phyloP scores from a whole-genome alignment of 768 basidiomycete genomes.

The Panellus pusillus region DNA sequence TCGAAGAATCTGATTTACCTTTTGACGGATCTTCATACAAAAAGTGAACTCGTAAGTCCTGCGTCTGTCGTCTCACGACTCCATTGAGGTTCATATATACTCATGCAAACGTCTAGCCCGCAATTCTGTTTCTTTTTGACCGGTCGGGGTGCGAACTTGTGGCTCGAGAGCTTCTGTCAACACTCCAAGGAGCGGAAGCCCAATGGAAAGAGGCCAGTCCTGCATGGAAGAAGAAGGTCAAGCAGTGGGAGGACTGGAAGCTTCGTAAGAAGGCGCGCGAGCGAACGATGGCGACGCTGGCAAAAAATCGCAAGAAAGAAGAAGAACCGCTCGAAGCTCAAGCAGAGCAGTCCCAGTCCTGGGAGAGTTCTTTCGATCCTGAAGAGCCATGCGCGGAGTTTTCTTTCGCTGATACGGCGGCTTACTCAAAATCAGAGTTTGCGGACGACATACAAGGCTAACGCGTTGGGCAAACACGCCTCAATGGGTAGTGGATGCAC shows the following conservation, averaged over 20 bases:
- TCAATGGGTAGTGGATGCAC: constrained; percentile 46
- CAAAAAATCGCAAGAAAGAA: constrained; percentile 42
- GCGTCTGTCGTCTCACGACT: neutral
- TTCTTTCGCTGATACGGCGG: constrained; percentile 51
- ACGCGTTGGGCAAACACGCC: constrained; percentile 33
- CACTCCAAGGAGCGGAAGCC: constrained; percentile 44
- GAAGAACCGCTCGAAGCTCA: constrained; percentile 23
- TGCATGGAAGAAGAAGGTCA: constrained; percentile 51
- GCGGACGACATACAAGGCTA: constrained; percentile 45
- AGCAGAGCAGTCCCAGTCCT: constrained; percentile 27
- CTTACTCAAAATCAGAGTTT: constrained; percentile 49
- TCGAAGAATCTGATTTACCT: constrained; percentile 48
- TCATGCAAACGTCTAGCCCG: constrained; percentile 43
- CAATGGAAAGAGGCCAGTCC: constrained; percentile 47
- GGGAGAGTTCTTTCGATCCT: constrained; percentile 61
- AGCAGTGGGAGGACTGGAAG: constrained; percentile 53
- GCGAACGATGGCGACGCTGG: constrained; percentile 37
- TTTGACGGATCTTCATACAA: constrained; percentile 55
- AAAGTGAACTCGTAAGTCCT: constrained; percentile 52
- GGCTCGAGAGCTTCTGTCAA: constrained; percentile 36
- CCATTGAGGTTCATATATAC: neutral
- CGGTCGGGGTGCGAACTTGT: constrained; percentile 58
- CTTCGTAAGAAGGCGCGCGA: constrained; percentile 47
- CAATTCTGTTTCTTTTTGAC: constrained; percentile 69
- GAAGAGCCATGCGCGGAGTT: constrained; percentile 58